phyloP scores from a whole-genome alignment of 2,329 filamentous ascomycete genomes.

The Fusarium paranaense region DNA sequence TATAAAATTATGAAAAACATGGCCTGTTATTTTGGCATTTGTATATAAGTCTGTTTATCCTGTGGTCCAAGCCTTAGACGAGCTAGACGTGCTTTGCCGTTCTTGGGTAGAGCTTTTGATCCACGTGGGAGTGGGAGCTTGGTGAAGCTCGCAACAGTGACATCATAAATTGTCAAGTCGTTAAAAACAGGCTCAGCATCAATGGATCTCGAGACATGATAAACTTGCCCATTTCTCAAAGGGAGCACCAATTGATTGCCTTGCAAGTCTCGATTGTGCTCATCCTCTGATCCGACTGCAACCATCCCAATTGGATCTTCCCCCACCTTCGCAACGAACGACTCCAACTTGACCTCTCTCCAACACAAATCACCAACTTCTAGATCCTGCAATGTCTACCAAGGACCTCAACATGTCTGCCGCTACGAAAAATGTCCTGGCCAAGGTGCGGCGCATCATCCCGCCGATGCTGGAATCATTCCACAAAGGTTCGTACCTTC shows the following conservation, averaged over 20 bases:
- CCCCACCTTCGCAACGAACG: not conserved
- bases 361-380: constrained; percentile 9
- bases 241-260: not conserved
- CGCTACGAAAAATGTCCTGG: constrained; percentile 79
- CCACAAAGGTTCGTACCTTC: constrained; percentile 80
- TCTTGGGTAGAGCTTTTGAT: not conserved
- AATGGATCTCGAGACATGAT: constrained; percentile 7
- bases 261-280: not conserved
- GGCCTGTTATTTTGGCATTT: not conserved
- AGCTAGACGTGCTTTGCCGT: not conserved
- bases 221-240: not conserved
- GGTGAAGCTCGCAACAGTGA: constrained; percentile 23
- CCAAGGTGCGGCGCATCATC: constrained; percentile 87
- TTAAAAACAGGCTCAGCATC: constrained; percentile 5
- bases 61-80: not conserved
- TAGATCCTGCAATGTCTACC: constrained; percentile 38
- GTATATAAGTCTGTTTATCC: not conserved
- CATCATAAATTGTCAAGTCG: constrained; percentile 32
- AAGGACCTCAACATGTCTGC: constrained; percentile 67
- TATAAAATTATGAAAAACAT: not conserved
- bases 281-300: not conserved
- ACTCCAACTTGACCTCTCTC: not conserved
- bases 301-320: not conserved
- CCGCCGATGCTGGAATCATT: constrained; percentile 96
- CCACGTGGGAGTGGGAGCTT: not conserved